Evolutionary conservation across 2,329 filamentous ascomycete genomes (phyloP), one percentile per base, ranked within the genome.

Genomic region (Alternaria burnsii): DNA sequence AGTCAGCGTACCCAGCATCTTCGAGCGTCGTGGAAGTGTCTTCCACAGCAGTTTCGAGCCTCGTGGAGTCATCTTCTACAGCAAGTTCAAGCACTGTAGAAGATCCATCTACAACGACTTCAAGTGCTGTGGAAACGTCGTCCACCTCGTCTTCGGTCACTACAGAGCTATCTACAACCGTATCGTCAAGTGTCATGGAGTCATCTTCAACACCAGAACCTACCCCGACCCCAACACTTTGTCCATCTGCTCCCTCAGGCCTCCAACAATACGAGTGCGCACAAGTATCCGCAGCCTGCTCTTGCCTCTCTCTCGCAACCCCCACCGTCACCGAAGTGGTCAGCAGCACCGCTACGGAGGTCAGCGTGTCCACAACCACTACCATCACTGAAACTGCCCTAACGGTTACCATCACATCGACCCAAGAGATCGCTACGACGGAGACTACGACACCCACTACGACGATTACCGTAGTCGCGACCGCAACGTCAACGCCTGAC

Each of bases 221-320:
- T 12, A 11, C 18, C n/a, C 28, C 44, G 0, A 0, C 44, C 7
- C 44, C 46, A 48, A 36, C 46, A 24, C 30, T 50, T n/a, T 55
- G 53, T 28, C 28, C 34, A 16, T 8, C 26, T 10, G 53, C 43
- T 12, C 53, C 53, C 38, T 24, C n/a, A 12, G 24, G 14, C 1
- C 9, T 55, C 10, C 43, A 42, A 43, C 44, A 56, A 40, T 51
- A 41, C 44, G 44, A 42, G 10, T 51, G 53, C 24, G 36, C 36
- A 3, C 34, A 56, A 3, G 3, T 56, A 2, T 41, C 53, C 14
- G 24, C 41, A 38, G 53, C 32, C 26, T 56, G 53, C 24, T 44
- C 20, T 7, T 56, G 53, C 3, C 44, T 56, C 28, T 32, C 44
- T 4, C 26, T 52, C 20, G 26, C 47, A 14, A 28, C 53, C 1